phyloP scores from a whole-genome alignment of 1,284 basidiomycete genomes.

The Boletus subluridellus region DNA sequence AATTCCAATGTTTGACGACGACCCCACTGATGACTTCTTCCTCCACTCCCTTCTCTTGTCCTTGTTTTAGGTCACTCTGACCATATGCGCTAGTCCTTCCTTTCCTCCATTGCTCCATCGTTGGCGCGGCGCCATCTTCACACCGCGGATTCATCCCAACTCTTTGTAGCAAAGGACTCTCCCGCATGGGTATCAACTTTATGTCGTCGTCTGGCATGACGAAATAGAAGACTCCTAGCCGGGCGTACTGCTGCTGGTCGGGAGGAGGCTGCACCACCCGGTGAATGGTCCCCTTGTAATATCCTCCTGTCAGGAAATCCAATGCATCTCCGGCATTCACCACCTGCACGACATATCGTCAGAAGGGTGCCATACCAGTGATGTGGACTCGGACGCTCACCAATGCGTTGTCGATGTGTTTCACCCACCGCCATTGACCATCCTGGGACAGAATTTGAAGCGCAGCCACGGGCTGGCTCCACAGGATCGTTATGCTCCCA shows the following conservation, averaged over 20 bases:
- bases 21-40: conserved; percentile 44
- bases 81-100: conserved; percentile 41
- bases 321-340: conserved; percentile 59
- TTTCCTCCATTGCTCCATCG: conserved; percentile 41
- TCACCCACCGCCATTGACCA: conserved; percentile 57
- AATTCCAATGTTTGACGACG: conserved; percentile 46
- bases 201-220: conserved; percentile 32
- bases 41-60: conserved; percentile 36
- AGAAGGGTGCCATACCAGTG: not conserved
- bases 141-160: conserved; percentile 34
- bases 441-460: conserved; percentile 55
- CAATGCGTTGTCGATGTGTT: conserved; percentile 57
- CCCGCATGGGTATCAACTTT: conserved; percentile 31
- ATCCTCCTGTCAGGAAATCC: conserved; percentile 54
- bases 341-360: conserved; percentile 29
- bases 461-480: conserved; percentile 57
- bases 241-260: conserved; percentile 40
- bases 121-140: conserved; percentile 36
- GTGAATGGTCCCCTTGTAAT: conserved; percentile 47
- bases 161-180: conserved; percentile 33
- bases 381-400: conserved; percentile 31
- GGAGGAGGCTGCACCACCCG: conserved; percentile 43
- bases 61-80: conserved; percentile 33
- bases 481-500: conserved; percentile 56
- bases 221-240: conserved; percentile 48